These are phyloP conservation scores for Metarhizium rileyi DNA, from an alignment of 2,329 filamentous ascomycete species.

Conservation along the genomic window DNA sequence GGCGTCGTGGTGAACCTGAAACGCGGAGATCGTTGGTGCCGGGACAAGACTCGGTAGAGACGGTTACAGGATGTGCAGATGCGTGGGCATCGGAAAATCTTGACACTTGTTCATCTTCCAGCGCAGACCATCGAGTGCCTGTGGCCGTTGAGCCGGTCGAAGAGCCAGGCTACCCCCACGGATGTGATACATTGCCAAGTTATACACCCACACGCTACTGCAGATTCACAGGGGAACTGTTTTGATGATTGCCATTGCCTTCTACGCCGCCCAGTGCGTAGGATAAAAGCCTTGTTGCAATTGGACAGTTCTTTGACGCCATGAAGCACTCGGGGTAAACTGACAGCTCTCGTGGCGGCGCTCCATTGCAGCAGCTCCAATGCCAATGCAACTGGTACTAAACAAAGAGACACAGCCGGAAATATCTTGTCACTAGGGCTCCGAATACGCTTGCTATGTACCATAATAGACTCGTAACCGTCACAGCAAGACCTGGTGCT, in stretches of 20 bases:
- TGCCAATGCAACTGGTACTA: background rate
- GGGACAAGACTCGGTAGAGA: background rate
- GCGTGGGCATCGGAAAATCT: too few species aligned
- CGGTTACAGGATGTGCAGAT: background rate
- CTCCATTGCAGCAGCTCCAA: background rate
- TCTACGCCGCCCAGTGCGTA: too few species aligned
- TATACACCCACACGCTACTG: too few species aligned
- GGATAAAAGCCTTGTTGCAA: too few species aligned
- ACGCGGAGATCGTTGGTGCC: conserved; percentile 1
- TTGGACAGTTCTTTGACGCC: too few species aligned
- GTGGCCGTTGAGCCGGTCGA: too few species aligned
- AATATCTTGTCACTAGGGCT: background rate
- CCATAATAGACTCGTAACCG: background rate
- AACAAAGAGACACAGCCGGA: background rate
- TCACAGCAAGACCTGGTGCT: background rate
- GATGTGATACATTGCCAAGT: too few species aligned
- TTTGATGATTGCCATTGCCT: background rate
- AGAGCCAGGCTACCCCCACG: too few species aligned
- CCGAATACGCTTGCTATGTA: background rate
- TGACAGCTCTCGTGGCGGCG: background rate
- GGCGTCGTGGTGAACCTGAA: background rate
- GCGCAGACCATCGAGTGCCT: too few species aligned
- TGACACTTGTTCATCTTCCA: too few species aligned
- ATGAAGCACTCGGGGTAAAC: too few species aligned
- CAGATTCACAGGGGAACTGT: too few species aligned